Evolutionary conservation across 78 protist species (phyloP).

Genomic region (Dictyostelium firmibasis): DNA sequence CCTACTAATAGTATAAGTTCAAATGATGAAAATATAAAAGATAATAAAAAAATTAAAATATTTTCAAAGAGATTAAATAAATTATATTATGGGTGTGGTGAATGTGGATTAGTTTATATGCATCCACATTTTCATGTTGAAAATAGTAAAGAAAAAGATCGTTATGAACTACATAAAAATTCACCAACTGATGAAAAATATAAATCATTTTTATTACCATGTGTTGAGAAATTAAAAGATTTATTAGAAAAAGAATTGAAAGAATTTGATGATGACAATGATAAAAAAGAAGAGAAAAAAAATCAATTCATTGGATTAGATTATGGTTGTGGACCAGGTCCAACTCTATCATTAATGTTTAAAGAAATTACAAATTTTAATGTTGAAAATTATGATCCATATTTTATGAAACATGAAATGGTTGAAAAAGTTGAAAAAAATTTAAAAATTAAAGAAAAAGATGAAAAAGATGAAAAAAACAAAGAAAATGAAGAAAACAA

Average conservation of each 20-base stretch:
- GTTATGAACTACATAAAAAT: slow-evolving; percentile 39
- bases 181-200: slow-evolving; percentile 35
- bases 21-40: neutral
- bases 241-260: neutral
- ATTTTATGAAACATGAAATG: neutral
- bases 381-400: slow-evolving; percentile 66
- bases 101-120: slow-evolving; percentile 43
- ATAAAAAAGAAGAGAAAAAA: neutral
- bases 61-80: neutral
- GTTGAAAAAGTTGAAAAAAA: neutral
- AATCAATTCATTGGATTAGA: slow-evolving; percentile 14
- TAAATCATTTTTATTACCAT: slow-evolving; percentile 2
- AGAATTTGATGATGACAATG: neutral
- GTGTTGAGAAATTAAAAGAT: neutral
- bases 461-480: neutral
- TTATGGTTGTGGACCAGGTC: slow-evolving; percentile 76
- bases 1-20: neutral
- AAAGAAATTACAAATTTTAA: neutral
- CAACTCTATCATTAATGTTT: slow-evolving; percentile 32
- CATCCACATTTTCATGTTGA: slow-evolving; percentile 47
- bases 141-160: slow-evolving; percentile 25
- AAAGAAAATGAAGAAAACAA: neutral
- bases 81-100: slow-evolving; percentile 4
- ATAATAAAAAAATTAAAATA: neutral
- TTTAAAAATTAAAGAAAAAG: neutral